phyloP scores from a whole-genome alignment of 2,329 filamentous ascomycete genomes.

The Neospermospora avenae region DNA sequence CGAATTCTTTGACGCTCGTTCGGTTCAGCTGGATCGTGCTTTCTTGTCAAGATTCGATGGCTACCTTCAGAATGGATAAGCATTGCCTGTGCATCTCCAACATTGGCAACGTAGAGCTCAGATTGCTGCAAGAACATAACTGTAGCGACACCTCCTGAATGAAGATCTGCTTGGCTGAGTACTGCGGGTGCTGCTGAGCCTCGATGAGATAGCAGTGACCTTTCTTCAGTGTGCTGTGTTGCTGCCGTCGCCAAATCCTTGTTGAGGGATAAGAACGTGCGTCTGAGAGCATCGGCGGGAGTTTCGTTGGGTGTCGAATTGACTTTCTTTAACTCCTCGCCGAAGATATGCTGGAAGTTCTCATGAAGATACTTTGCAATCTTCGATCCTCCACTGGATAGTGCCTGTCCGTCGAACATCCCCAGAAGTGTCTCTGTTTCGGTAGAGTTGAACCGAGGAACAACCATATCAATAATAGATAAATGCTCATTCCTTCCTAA shows the following conservation, averaged over 20 bases:
- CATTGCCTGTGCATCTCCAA: conserved; percentile 94
- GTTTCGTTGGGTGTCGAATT: conserved; percentile 67
- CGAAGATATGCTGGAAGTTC: conserved; percentile 85
- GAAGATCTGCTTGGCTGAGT: conserved; percentile 83
- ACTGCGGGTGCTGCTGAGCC: conserved; percentile 70
- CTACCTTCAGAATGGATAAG: conserved; percentile 86
- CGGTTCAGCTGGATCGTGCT: conserved; percentile 89
- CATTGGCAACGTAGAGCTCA: conserved; percentile 90
- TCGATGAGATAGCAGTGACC: conserved; percentile 63
- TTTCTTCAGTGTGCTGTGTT: conserved; percentile 75
- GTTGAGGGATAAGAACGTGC: conserved; percentile 85
- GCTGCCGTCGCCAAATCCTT: conserved; percentile 89
- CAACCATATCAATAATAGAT: conserved; percentile 92
- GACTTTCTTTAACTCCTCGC: conserved; percentile 73
- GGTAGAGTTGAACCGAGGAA: conserved; percentile 84
- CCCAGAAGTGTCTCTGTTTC: conserved; percentile 88
- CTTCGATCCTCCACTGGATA: conserved; percentile 86
- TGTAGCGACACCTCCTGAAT: conserved; percentile 87
- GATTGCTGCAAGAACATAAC: conserved; percentile 86
- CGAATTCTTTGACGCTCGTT: conserved; percentile 84
- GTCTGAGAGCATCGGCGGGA: conserved; percentile 76
- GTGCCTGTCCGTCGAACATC: conserved; percentile 92
- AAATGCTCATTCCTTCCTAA: conserved; percentile 90
- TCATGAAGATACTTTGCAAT: conserved; percentile 96
- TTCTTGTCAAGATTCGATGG: conserved; percentile 78